Conservation (phyloP, 2,329 filamentous ascomycete species). For the Tolypocladium sp. region DNA sequence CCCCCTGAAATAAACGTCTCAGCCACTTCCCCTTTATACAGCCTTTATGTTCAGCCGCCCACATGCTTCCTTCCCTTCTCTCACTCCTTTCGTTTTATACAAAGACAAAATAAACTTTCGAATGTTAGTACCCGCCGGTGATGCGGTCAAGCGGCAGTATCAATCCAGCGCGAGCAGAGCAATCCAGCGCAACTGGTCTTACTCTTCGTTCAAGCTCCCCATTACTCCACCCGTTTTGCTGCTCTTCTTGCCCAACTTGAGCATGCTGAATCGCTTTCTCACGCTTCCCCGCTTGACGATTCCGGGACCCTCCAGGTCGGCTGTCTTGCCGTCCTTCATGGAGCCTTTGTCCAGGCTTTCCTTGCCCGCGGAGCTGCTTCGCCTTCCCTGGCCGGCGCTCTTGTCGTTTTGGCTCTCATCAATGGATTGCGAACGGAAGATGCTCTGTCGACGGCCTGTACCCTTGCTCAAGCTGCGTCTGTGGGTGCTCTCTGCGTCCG, state of each 20-base stretch:
- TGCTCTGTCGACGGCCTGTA: constrained; percentile 24
- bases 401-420: constrained; percentile 15
- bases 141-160: neutral
- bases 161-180: neutral
- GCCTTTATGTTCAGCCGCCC: neutral
- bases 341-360: constrained; percentile 18
- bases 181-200: constrained; percentile 8
- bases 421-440: constrained; percentile 32
- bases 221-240: constrained; percentile 45
- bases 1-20: neutral
- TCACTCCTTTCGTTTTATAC: neutral
- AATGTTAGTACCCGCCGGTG: neutral
- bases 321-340: constrained; percentile 12
- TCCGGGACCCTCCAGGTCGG: constrained; percentile 18
- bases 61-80: no score
- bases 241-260: constrained; percentile 65
- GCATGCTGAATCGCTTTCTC: constrained; percentile 68
- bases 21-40: neutral
- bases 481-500: constrained; percentile 22
- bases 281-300: constrained; percentile 51
- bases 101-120: neutral
- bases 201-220: constrained; percentile 49
- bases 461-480: constrained; percentile 21
- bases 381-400: constrained; percentile 4
- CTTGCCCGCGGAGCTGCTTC: constrained; percentile 14